Conservation (phyloP, 805 yeast genomes). For the Candida yuanshanica region DNA sequence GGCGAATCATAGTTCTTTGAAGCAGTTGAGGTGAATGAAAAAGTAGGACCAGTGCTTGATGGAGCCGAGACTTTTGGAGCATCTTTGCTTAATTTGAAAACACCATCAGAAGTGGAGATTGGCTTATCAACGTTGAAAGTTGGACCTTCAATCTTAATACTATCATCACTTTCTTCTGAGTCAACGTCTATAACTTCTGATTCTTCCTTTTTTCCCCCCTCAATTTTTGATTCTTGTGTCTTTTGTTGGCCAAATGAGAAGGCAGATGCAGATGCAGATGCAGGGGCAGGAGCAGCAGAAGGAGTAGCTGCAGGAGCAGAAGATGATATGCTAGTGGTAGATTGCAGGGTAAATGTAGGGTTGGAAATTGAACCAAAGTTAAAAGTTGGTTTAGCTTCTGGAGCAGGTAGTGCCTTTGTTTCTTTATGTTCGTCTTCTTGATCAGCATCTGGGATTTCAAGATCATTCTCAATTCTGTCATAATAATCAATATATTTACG, state of each 20-base stretch:
- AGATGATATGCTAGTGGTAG: slow-evolving; percentile 8
- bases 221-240: neutral
- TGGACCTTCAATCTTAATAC: slow-evolving; percentile 70
- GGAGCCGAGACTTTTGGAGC: slow-evolving; percentile 18
- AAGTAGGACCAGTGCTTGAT: slow-evolving; percentile 34
- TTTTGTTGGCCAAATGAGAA: slow-evolving; percentile 7
- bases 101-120: slow-evolving; percentile 46
- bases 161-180: slow-evolving; percentile 54
- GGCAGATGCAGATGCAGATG: slow-evolving; percentile 6
- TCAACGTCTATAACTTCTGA: slow-evolving; percentile 10
- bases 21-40: slow-evolving; percentile 30
- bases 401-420: slow-evolving; percentile 16
- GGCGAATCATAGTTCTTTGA: slow-evolving; percentile 27
- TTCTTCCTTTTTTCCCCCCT: slow-evolving; percentile 7
- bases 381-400: slow-evolving; percentile 12
- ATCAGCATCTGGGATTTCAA: slow-evolving; percentile 16
- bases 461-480: slow-evolving; percentile 30
- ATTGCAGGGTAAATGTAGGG: neutral
- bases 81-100: slow-evolving; percentile 38
- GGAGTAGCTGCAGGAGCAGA: slow-evolving; percentile 35
- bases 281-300: neutral
- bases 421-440: slow-evolving; percentile 8
- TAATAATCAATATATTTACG: slow-evolving; percentile 55
- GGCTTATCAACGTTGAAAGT: slow-evolving; percentile 43
- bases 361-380: slow-evolving; percentile 10